Evolutionary conservation across 805 yeast species (phyloP).

Genomic region (Candida incommunis): DNA sequence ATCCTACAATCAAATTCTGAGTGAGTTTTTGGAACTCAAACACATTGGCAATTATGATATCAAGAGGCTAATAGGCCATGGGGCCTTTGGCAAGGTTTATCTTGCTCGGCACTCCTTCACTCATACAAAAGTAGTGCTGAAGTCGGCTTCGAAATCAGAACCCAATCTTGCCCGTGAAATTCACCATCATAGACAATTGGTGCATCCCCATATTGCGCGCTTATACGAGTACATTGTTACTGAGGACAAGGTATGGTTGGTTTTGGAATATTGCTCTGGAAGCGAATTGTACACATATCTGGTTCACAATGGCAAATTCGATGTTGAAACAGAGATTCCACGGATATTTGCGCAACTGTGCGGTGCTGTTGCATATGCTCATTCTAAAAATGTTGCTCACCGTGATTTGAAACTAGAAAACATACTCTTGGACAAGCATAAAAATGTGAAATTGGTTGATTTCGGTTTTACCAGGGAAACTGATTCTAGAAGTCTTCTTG

Average conservation of each 20-base stretch:
- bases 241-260: constrained; percentile 73
- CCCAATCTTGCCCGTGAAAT: constrained; percentile 85
- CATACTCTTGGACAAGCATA: constrained; percentile 61
- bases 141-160: constrained; percentile 61
- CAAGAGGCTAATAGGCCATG: constrained; percentile 69
- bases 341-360: constrained; percentile 35
- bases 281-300: constrained; percentile 25
- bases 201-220: constrained; percentile 70
- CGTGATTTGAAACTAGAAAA: constrained; percentile 73
- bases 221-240: constrained; percentile 78
- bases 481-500: constrained; percentile 39
- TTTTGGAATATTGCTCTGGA: constrained; percentile 68
- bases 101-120: constrained; percentile 69
- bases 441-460: constrained; percentile 73
- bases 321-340: constrained; percentile 8
- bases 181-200: constrained; percentile 72
- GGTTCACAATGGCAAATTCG: constrained; percentile 17
- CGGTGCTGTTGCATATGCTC: constrained; percentile 60
- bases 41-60: constrained; percentile 76
- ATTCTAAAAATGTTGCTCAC: constrained; percentile 64
- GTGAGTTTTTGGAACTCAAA: constrained; percentile 34
- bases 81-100: constrained; percentile 80
- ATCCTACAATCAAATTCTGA: constrained; percentile 46
- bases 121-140: constrained; percentile 63
- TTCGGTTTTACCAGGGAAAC: constrained; percentile 88